Base-by-base conservation (phyloP, 2,329 filamentous ascomycete genomes). In the Colletotrichum orchidophilum region DNA sequence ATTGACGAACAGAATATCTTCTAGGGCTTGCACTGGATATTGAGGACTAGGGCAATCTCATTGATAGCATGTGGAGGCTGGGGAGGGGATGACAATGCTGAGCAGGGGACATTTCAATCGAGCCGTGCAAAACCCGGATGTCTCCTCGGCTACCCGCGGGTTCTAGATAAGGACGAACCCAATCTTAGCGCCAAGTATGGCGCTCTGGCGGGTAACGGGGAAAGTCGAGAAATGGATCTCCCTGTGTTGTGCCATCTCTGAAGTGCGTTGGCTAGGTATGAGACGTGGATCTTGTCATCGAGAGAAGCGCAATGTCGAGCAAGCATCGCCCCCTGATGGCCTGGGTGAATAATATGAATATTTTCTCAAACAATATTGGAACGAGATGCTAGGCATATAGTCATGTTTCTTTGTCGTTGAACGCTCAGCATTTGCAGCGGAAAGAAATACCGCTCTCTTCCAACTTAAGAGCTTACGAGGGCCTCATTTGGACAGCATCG, bases 61-160 rank as follows among this genome's bases (percentile, higher is more conserved):
- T 7, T 46, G 39, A 46, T 46, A 18, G 18, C 39, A n/a, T n/a
- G 18, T 46, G 39, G 39, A 46, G 18, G 21, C 12, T 46, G 39
- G 18, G 18, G 21, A 18, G 21, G 39, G 39, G 18, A 11, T 26
- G 11, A 24, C 39, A 61, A 61, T 33, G 42, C 49, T 18, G 4
- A 21, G 26, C 35, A 33, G 7, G 29, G 24, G 33, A 18, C 39
- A 54, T 42, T 39, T 42, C 27, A 31, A 33, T 52, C 63, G 55
- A 61, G 55, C 60, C 63, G 49, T 55, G 55, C 52, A 39, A 57
- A 68, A 54, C 57, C 68, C 52, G 52, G 33, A 24, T 9, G 39
- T 26, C 31, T 29, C 64, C 57, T 71, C 68, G 68, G 68, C 68
- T 71, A 71, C 64, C 57, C 26, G 50, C 68, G 68, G 68, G 39